Conservation (phyloP, 2,329 filamentous ascomycete species). For the Rugonectria rugulosa region DNA sequence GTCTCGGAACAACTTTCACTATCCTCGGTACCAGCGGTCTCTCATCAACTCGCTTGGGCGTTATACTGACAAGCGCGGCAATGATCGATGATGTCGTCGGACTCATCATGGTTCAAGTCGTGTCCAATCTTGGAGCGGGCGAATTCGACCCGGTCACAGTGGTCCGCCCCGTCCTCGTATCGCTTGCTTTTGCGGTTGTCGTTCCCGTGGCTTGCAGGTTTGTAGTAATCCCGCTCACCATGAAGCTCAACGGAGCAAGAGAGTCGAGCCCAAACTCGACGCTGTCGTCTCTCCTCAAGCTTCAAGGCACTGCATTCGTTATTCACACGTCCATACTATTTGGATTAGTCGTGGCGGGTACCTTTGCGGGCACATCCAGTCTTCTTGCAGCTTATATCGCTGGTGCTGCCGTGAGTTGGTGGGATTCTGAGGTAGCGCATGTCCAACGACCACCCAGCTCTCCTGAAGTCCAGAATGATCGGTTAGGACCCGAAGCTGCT, state of each 20-base stretch:
- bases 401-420: constrained; percentile 67
- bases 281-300: constrained; percentile 37
- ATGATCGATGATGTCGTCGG: constrained; percentile 86
- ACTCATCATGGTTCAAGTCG: constrained; percentile 78
- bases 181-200: constrained; percentile 58
- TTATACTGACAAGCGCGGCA: constrained; percentile 74
- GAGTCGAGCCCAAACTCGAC: constrained; percentile 26
- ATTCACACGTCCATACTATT: constrained; percentile 60
- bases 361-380: constrained; percentile 68
- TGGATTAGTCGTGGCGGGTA: constrained; percentile 56
- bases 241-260: constrained; percentile 43
- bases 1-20: constrained; percentile 74
- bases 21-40: constrained; percentile 55
- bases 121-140: constrained; percentile 65
- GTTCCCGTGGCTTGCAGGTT: constrained; percentile 57
- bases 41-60: constrained; percentile 56
- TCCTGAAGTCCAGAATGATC: not conserved
- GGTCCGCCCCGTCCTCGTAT: constrained; percentile 55
- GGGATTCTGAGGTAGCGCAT: constrained; percentile 53
- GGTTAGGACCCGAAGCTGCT: not conserved
- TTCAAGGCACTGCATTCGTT: constrained; percentile 48
- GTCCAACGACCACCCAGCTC: not conserved
- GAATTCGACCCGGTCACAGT: constrained; percentile 44
- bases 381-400: constrained; percentile 70
- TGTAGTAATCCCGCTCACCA: constrained; percentile 51